These are phyloP conservation scores for Epichloe sibirici DNA, from an alignment of 2,329 filamentous ascomycete species.

Conservation along the genomic window DNA sequence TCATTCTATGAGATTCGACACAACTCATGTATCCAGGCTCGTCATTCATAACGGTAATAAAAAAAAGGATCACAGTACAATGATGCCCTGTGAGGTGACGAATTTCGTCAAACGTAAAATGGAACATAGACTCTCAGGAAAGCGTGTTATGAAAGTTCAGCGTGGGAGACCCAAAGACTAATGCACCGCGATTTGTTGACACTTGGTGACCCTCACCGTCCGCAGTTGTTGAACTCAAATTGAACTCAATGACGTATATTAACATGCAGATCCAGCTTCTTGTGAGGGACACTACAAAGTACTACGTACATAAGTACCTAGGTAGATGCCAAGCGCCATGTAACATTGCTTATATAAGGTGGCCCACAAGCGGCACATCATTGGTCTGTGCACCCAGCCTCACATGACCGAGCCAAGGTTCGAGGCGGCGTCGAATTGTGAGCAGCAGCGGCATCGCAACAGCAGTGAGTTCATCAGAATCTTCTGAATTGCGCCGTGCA, in stretches of 20 bases:
- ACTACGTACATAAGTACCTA: too few relatives aligned
- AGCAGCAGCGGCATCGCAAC: background rate
- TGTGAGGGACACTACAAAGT: background rate
- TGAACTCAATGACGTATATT: background rate
- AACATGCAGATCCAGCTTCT: background rate
- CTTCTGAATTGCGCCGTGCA: slow-evolving; percentile 2
- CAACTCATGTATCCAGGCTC: background rate
- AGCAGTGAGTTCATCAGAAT: background rate
- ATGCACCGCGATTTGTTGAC: too few relatives aligned
- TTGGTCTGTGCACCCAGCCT: slow-evolving; percentile 16
- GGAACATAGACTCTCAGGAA: background rate
- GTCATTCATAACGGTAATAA: background rate
- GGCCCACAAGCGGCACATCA: slow-evolving; percentile 1
- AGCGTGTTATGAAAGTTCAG: too few relatives aligned
- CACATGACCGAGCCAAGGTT: slow-evolving; percentile 20
- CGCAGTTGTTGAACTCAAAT: background rate
- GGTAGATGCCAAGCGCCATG: background rate
- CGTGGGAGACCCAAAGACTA: too few relatives aligned
- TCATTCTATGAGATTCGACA: background rate
- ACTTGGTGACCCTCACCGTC: background rate
- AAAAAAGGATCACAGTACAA: background rate
- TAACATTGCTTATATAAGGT: slow-evolving; percentile 2
- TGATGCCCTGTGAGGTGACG: background rate
- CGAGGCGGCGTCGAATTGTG: slow-evolving; percentile 2
- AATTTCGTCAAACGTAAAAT: background rate